Percentiles rank a stretch among this genome's conserved stretches.
These are phyloP conservation scores for Oryza meyeriana DNA, from an alignment of 176 grass and related monocot genomes.

Conservation along the genomic window DNA sequence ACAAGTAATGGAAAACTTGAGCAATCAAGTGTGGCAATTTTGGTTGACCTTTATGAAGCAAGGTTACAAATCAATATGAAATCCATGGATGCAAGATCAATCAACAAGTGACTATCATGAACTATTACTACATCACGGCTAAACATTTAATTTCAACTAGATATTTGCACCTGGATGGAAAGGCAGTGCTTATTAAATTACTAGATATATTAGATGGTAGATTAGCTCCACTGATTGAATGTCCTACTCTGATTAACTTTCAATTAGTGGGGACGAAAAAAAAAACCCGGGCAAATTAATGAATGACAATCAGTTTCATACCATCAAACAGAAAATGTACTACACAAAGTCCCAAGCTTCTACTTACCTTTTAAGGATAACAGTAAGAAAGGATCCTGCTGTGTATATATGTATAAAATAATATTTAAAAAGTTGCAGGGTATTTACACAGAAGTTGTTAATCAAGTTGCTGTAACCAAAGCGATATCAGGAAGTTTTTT, in stretches of 20 bases:
- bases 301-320: not conserved
- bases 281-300: not conserved
- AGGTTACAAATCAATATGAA: not conserved
- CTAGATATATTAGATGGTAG: not conserved
- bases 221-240: not conserved
- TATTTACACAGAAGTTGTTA: not conserved
- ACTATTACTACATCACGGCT: not conserved
- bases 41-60: slow-evolving; percentile 4
- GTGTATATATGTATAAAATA: not conserved
- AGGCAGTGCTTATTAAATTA: not conserved
- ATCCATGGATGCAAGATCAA: not conserved
- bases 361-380: not conserved
- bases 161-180: slow-evolving; percentile 3
- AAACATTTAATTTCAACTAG: not conserved
- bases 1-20: not conserved
- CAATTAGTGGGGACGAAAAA: not conserved
- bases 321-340: not conserved
- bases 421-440: not conserved
- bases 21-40: not conserved
- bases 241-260: not conserved
- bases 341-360: not conserved
- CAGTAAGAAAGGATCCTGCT: not conserved
- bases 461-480: not conserved
- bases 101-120: not conserved
- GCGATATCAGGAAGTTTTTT: not conserved